A percentile compares a stretch with the other conserved stretches of the same genome.
Conservation (phyloP, 169 alveolate species). For the Cryptosporidium sp. region DNA sequence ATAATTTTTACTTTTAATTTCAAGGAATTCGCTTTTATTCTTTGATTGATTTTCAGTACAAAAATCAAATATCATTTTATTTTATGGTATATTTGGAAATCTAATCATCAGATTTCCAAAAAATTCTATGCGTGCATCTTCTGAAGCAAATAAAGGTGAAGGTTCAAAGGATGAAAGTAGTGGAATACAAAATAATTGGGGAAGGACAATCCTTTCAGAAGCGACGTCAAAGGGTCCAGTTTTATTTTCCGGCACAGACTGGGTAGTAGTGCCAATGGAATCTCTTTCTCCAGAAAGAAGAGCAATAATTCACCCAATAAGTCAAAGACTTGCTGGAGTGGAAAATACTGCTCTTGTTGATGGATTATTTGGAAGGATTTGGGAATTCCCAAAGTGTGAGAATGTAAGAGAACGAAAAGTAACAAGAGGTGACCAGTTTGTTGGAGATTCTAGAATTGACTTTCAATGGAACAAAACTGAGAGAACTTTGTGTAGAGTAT, state of each 20-base stretch:
- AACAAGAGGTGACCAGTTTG: conserved; percentile 81
- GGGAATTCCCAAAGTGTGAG: conserved; percentile 82
- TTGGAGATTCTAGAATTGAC: conserved; percentile 80
- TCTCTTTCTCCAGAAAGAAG: conserved; percentile 66
- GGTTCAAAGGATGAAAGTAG: conserved; percentile 15
- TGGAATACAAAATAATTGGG: conserved; percentile 37
- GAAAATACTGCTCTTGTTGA: conserved; percentile 79
- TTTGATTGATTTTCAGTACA: background rate
- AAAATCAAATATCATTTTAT: background rate
- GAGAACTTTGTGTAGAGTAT: conserved; percentile 80
- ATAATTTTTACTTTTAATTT: background rate
- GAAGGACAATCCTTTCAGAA: conserved; percentile 39
- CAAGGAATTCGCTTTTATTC: background rate
- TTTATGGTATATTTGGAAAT: background rate
- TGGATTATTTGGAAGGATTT: conserved; percentile 80
- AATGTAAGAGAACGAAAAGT: conserved; percentile 80
- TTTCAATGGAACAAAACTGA: conserved; percentile 81
- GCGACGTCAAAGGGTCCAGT: conserved; percentile 67
- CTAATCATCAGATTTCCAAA: background rate
- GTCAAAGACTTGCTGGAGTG: conserved; percentile 80
- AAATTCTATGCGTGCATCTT: conserved; percentile 39
- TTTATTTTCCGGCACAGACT: conserved; percentile 67
- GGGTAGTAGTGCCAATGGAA: conserved; percentile 73
- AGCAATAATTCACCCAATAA: conserved; percentile 78
- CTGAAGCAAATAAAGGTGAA: conserved; percentile 23